Evolutionary conservation across 371 early-diverging fungal genomes (phyloP).

Genomic region (Mortierella sp.): DNA sequence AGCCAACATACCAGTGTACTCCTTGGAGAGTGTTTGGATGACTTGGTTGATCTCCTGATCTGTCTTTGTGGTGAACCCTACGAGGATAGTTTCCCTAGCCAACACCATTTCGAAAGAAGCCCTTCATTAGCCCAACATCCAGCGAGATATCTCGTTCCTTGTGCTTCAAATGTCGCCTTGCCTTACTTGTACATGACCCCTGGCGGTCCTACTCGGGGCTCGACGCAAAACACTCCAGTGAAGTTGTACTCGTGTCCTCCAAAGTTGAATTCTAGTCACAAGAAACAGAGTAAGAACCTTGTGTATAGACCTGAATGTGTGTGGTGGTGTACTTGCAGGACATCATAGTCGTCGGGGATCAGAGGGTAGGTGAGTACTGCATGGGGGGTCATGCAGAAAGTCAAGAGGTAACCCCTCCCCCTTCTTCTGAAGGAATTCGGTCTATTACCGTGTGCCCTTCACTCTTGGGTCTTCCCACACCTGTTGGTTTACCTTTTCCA

Average conservation of each 20-base stretch:
- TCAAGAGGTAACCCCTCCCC: not conserved
- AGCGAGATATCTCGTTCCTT: not conserved
- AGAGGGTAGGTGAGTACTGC: no score
- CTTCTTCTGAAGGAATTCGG: not conserved
- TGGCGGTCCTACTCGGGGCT: slow-evolving; percentile 67
- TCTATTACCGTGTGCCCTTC: not conserved
- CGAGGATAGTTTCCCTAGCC: slow-evolving; percentile 65
- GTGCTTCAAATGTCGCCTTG: not conserved
- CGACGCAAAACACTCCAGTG: slow-evolving; percentile 71
- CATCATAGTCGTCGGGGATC: no score
- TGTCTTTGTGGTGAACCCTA: slow-evolving; percentile 62
- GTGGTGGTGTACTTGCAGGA: no score
- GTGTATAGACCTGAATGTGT: no score
- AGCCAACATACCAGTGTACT: slow-evolving; percentile 54
- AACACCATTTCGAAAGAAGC: not conserved
- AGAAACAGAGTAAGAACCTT: not conserved
- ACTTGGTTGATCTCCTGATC: slow-evolving; percentile 60
- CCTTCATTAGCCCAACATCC: not conserved
- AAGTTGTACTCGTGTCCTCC: slow-evolving; percentile 71
- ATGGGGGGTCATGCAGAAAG: no score
- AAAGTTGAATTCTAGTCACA: slow-evolving; percentile 65
- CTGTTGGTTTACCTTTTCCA: slow-evolving; percentile 51
- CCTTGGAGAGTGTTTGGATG: slow-evolving; percentile 63
- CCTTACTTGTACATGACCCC: slow-evolving; percentile 69
- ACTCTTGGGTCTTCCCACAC: no score